These are phyloP conservation scores for Xylaria longipes DNA, from an alignment of 495 filamentous ascomycete species.

Conservation along the genomic window DNA sequence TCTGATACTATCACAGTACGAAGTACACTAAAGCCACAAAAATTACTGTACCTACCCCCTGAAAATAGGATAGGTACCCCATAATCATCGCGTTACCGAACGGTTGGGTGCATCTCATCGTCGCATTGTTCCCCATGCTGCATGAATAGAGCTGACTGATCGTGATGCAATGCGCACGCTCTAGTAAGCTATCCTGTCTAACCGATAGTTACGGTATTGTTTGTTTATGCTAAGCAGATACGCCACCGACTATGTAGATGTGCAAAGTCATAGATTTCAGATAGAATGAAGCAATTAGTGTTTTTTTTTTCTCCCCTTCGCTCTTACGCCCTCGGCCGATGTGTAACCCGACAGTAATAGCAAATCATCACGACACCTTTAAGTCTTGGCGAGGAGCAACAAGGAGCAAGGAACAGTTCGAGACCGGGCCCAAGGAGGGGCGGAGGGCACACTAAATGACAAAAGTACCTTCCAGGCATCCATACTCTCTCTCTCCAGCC, in stretches of 20 bases:
- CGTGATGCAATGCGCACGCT: neutral
- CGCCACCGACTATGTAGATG: no score
- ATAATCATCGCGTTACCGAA: conserved; percentile 13
- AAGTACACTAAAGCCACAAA: conserved; percentile 4
- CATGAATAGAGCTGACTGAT: neutral
- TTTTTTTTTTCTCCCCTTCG: neutral
- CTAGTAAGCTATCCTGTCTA: neutral
- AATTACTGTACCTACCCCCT: neutral
- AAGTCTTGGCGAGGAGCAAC: neutral
- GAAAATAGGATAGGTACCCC: conserved; percentile 10
- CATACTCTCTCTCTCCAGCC: neutral
- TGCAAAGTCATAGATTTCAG: neutral
- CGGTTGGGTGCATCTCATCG: neutral
- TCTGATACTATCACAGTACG: neutral
- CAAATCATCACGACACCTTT: neutral
- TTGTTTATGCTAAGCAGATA: no score
- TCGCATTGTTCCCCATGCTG: neutral
- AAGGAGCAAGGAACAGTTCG: neutral
- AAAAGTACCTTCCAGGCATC: neutral
- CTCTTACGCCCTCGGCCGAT: neutral
- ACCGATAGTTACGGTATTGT: no score
- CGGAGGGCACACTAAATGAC: neutral
- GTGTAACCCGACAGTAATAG: neutral
- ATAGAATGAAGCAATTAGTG: neutral
- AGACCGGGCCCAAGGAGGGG: neutral